These are phyloP conservation scores for Tieghemostelium lacteum DNA, from an alignment of 78 protist species.

Conservation along the genomic window DNA sequence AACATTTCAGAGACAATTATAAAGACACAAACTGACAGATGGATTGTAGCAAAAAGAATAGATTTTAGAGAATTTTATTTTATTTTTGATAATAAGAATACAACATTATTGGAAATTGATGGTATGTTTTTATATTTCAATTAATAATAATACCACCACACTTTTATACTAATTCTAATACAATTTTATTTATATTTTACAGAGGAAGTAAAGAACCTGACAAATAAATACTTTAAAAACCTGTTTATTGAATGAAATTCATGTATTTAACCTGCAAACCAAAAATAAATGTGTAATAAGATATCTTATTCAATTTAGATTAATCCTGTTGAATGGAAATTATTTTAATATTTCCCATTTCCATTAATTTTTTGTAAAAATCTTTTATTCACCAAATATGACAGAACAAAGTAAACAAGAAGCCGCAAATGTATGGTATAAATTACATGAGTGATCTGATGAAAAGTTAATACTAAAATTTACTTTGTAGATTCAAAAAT, in stretches of 20 bases:
- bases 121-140: no score
- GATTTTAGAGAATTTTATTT: conserved; percentile 86
- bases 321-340: no score
- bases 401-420: no score
- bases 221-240: conserved; percentile 44
- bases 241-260: conserved; percentile 52
- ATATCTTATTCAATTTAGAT: no score
- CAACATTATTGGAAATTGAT: conserved; percentile 79
- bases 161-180: not conserved
- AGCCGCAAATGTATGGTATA: no score
- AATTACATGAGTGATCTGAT: no score
- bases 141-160: not conserved
- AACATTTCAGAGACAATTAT: conserved; percentile 51
- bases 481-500: conserved; percentile 16
- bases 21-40: conserved; percentile 56
- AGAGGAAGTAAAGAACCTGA: conserved; percentile 69
- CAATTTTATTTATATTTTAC: not conserved
- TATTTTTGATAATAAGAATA: conserved; percentile 72
- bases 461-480: no score
- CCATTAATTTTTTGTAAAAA: no score
- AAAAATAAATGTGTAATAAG: no score
- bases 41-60: conserved; percentile 85
- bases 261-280: no score
- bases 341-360: no score
- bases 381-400: no score